Evolutionary conservation across 768 basidiomycete genomes (phyloP).

Genomic region (Punctularia strigosozonata): DNA sequence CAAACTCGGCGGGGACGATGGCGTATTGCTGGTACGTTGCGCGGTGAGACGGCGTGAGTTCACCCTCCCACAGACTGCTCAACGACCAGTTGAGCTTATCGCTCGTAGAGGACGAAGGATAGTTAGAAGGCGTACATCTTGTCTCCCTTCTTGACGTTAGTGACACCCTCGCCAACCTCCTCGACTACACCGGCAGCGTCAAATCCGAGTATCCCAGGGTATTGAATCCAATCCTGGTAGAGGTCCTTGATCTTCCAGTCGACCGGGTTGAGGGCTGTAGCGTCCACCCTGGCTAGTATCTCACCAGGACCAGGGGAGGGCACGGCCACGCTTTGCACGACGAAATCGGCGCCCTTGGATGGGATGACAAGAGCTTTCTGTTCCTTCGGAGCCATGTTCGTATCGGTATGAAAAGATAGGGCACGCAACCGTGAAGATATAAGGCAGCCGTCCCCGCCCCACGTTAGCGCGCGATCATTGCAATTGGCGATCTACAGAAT

Average conservation of each 20-base stretch:
- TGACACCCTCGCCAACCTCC: constrained; percentile 13
- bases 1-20: constrained; percentile 14
- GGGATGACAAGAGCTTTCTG: constrained; percentile 9
- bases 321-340: constrained; percentile 8
- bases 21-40: constrained; percentile 18
- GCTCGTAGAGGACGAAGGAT: too few relatives aligned
- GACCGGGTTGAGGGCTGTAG: constrained; percentile 39
- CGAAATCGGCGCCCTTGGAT: constrained; percentile 2
- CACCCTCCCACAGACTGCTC: neutral
- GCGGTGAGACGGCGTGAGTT: neutral
- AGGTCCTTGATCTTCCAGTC: constrained; percentile 34
- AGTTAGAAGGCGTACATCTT: too few relatives aligned
- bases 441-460: too few relatives aligned
- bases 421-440: too few relatives aligned
- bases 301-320: constrained; percentile 34
- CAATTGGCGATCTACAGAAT: too few relatives aligned
- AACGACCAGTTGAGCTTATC: too few relatives aligned
- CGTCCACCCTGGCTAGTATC: constrained; percentile 33
- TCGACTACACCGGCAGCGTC: constrained; percentile 13
- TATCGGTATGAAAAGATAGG: too few relatives aligned
- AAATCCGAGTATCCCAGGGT: neutral
- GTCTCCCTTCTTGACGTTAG: constrained; percentile 13
- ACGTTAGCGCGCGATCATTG: too few relatives aligned
- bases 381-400: too few relatives aligned
- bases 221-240: neutral